phyloP scores from a whole-genome alignment of 257 asterid genomes.

The Capsicum baccatum region DNA sequence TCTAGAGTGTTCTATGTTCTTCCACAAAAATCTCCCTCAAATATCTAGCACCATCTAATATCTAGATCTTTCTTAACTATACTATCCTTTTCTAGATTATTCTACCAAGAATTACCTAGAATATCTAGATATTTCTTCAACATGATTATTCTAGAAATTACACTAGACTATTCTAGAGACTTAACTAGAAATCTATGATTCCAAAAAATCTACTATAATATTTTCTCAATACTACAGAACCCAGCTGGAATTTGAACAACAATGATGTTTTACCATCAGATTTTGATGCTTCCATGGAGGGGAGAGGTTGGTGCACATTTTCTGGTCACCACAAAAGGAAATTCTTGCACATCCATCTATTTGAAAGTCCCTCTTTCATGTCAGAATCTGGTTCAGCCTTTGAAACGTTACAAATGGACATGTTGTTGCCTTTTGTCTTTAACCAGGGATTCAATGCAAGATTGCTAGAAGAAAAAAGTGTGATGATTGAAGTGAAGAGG shows the following conservation, averaged over 20 bases:
- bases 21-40: too few relatives aligned
- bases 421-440: slow-evolving; percentile 37
- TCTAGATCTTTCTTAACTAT: too few relatives aligned
- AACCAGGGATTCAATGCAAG: slow-evolving; percentile 43
- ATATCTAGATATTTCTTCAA: too few relatives aligned
- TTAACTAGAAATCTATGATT: too few relatives aligned
- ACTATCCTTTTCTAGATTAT: too few relatives aligned
- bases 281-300: background rate
- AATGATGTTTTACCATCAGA: slow-evolving; percentile 4
- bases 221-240: slow-evolving; percentile 22
- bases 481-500: slow-evolving; percentile 42
- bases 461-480: slow-evolving; percentile 43
- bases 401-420: slow-evolving; percentile 41
- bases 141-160: too few relatives aligned
- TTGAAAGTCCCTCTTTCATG: slow-evolving; percentile 40
- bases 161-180: too few relatives aligned
- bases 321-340: slow-evolving; percentile 48
- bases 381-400: slow-evolving; percentile 46
- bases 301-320: slow-evolving; percentile 36
- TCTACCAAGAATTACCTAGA: too few relatives aligned
- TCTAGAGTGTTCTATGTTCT: too few relatives aligned
- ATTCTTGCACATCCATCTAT: slow-evolving; percentile 43
- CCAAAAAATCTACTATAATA: too few relatives aligned
- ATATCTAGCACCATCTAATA: too few relatives aligned
- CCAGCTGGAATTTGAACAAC: background rate